phyloP scores from a whole-genome alignment of 139 green algal genomes.

The Chlorella vulgaris region DNA sequence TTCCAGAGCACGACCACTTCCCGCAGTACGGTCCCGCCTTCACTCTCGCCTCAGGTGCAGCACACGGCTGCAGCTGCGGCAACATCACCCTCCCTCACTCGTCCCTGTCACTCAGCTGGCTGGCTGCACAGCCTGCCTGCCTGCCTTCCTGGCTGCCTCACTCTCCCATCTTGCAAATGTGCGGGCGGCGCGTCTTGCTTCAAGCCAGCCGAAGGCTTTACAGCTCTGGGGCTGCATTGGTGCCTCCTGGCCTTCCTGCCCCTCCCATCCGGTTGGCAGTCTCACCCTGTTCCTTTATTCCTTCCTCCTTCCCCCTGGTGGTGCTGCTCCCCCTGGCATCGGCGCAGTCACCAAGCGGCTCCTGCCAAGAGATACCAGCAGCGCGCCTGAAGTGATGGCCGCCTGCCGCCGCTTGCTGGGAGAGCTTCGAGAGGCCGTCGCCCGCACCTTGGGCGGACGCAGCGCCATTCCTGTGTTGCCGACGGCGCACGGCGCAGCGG shows the following conservation, averaged over 20 bases:
- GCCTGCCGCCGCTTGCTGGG: conserved; percentile 18
- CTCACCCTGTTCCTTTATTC: too few relatives aligned
- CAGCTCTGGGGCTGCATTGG: too few relatives aligned
- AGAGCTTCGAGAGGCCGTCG: conserved; percentile 63
- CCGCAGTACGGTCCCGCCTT: conserved; percentile 24
- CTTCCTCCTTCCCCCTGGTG: neutral
- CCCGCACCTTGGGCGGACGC: conserved; percentile 3
- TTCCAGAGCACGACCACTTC: conserved; percentile 37
- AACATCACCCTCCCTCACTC: too few relatives aligned
- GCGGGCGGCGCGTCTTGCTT: too few relatives aligned
- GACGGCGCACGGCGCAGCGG: neutral
- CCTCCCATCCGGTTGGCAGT: too few relatives aligned
- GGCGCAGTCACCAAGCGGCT: conserved; percentile 18
- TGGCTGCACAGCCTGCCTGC: too few relatives aligned
- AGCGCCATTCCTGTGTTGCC: neutral
- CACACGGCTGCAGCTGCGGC: too few relatives aligned
- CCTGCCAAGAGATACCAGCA: conserved; percentile 18
- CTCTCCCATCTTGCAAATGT: too few relatives aligned
- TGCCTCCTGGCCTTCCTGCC: too few relatives aligned
- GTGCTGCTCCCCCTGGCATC: neutral
- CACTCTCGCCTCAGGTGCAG: neutral
- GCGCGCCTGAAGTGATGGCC: neutral
- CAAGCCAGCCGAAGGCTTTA: too few relatives aligned
- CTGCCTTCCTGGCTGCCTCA: too few relatives aligned
- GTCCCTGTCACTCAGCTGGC: too few relatives aligned